Evolutionary conservation across 192 early-diverging fungal genomes (phyloP), one percentile per base, ranked within the genome.

Genomic region (Paraglomus brasilianum): DNA sequence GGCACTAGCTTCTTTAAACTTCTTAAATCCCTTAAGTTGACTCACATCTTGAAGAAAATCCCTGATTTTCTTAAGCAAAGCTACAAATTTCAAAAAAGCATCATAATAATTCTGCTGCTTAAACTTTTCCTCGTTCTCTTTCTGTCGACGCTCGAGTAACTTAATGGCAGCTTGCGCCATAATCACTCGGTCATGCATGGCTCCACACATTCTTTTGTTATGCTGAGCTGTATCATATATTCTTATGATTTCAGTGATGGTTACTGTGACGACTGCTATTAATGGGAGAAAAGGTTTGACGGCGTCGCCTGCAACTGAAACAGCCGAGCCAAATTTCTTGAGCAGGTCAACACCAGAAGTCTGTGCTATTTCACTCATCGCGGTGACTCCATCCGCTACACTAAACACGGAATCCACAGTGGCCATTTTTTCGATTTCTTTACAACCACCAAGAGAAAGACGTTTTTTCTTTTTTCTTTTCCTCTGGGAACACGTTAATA

Each of bases 151-250:
- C n/a, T 69, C 14, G 11, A 69, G 22, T 13, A 24, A 21, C 40
- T 44, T 69, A 10, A 69, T 44, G 3, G 40, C 43, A 5, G 21
- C 8, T 39, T 69, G 30, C 11, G 67, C 67, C 4, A 45, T 24
- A 36, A 40, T 45, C 5, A 58, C 67, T 19, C 67, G 40, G 40
- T 69, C 67, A 30, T 58, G 45, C 11, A 69, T 36, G 0, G 55
- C 56, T 58, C 58, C 41, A 48, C 67, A 69, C 43, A 69, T 69
- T 47, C 47, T 69, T 58, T 58, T 69, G 22, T 69, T 69, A 59
- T 69, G 58, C 8, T 69, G 42, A 5, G 67, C 67, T 42, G 47
- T 42, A 40, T 69, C 67, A 69, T 58, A 69, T 13, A 58, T 58
- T 36, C 30, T 43, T 15, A 68, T 24, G 30, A 53, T 55, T 68